A percentile compares a stretch with the other conserved stretches of the same genome.
Evolutionary conservation across 2,329 filamentous ascomycete genomes (phyloP).

Genomic region (Arthrobotrys sphaeroides): DNA sequence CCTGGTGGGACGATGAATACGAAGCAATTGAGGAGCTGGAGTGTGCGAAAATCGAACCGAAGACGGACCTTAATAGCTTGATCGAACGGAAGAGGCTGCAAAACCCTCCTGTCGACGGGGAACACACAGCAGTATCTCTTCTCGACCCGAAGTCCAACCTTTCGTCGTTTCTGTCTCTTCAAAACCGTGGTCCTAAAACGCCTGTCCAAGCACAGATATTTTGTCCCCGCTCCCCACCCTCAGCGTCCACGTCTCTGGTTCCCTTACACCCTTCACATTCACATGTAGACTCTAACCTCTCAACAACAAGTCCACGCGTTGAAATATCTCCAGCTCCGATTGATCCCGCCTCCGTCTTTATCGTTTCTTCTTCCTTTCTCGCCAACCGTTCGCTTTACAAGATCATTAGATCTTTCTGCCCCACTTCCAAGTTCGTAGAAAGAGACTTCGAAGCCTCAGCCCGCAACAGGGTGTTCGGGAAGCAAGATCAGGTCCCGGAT

Average conservation of each 20-base stretch:
- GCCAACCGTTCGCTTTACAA: constrained; percentile 21
- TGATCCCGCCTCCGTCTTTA: constrained; percentile 22
- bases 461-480: background rate
- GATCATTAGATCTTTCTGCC: constrained; percentile 24
- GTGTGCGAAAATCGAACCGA: constrained; percentile 31
- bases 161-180: constrained; percentile 32
- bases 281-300: background rate
- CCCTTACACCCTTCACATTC: background rate
- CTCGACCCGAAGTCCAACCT: constrained; percentile 20
- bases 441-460: constrained; percentile 14
- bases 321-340: background rate
- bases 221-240: too few species aligned
- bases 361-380: constrained; percentile 36
- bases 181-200: background rate
- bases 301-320: background rate
- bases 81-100: constrained; percentile 7
- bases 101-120: background rate
- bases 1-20: background rate
- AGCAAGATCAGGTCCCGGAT: constrained; percentile 24
- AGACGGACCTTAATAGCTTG: constrained; percentile 47
- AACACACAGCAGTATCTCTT: background rate
- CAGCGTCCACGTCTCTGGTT: background rate
- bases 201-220: background rate
- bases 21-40: constrained; percentile 32
- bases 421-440: constrained; percentile 38